Percentiles rank a stretch among this genome's conserved stretches.
Conservation (phyloP, 768 basidiomycete genomes). For the Calocybe indica region DNA sequence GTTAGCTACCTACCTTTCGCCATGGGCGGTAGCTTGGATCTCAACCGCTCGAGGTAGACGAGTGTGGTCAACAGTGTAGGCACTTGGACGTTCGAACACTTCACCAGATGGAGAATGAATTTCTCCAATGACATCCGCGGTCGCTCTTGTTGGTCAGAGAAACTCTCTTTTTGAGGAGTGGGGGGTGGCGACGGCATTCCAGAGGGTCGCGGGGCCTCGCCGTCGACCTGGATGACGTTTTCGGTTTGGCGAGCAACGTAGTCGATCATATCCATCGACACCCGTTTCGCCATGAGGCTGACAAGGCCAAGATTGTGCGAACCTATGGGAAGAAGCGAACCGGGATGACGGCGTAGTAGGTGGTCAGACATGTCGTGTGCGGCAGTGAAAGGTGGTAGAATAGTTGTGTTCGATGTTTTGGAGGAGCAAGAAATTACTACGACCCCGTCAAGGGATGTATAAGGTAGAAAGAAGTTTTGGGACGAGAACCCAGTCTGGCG, state of each 20-base stretch:
- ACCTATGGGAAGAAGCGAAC: conserved; percentile 73
- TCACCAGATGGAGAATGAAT: conserved; percentile 80
- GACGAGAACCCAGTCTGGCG: too few relatives aligned
- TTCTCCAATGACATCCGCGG: conserved; percentile 62
- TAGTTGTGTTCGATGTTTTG: too few relatives aligned
- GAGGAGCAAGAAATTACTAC: too few relatives aligned
- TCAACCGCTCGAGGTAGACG: conserved; percentile 86
- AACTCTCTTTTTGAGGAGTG: conserved; percentile 48
- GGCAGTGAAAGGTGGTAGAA: too few relatives aligned
- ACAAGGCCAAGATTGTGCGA: conserved; percentile 79
- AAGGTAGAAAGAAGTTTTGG: too few relatives aligned
- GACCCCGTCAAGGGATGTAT: too few relatives aligned
- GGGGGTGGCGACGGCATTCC: conserved; percentile 62
- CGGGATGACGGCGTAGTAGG: conserved; percentile 44
- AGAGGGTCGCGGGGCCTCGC: conserved; percentile 33
- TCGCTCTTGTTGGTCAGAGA: conserved; percentile 25
- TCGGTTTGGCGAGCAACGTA: conserved; percentile 78
- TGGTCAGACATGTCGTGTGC: too few relatives aligned
- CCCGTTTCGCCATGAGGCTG: conserved; percentile 68
- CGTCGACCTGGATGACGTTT: conserved; percentile 67
- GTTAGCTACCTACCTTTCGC: conserved; percentile 64
- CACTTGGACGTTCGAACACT: conserved; percentile 83
- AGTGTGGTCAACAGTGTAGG: conserved; percentile 87
- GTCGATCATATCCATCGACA: conserved; percentile 80
- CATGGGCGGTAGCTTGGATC: conserved; percentile 70